A percentile compares a stretch with the other conserved stretches of the same genome.
Conservation (phyloP, 176 grass and related monocot genomes). For the Urochloa ruziziensis region DNA sequence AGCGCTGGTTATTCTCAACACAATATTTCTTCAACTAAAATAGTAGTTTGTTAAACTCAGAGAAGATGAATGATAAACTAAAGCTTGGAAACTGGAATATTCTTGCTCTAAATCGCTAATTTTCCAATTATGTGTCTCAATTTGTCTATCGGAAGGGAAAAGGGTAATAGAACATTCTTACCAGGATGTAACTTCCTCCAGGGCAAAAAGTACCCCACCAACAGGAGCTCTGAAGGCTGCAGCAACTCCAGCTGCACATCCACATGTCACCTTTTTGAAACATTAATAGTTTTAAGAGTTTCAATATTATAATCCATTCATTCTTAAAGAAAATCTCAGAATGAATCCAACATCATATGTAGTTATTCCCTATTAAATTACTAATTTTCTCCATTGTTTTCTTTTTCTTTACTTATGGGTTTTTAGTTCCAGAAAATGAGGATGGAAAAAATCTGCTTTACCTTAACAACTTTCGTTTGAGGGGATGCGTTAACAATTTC, state of each 20-base stretch:
- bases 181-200: conserved; percentile 99
- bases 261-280: conserved; percentile 99
- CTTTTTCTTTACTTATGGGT: not conserved
- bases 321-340: not conserved
- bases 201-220: conserved; percentile 93
- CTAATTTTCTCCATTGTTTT: not conserved
- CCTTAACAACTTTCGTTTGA: not conserved
- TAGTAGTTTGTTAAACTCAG: not conserved
- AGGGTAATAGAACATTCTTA: conserved; percentile 22
- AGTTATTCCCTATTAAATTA: not conserved
- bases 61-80: not conserved
- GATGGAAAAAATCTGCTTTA: not conserved
- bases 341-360: not conserved
- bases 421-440: not conserved
- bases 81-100: not conserved
- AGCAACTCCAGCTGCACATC: conserved; percentile 99
- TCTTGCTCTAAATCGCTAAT: not conserved
- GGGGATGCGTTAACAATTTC: conserved; percentile 18
- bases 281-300: conserved; percentile 52
- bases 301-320: conserved; percentile 31
- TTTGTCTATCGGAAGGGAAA: not conserved
- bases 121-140: not conserved
- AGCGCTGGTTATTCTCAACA: not conserved
- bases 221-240: conserved; percentile 98
- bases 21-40: not conserved